Conservation (phyloP, 768 basidiomycete species). For the Cystobasidium tubakii region DNA sequence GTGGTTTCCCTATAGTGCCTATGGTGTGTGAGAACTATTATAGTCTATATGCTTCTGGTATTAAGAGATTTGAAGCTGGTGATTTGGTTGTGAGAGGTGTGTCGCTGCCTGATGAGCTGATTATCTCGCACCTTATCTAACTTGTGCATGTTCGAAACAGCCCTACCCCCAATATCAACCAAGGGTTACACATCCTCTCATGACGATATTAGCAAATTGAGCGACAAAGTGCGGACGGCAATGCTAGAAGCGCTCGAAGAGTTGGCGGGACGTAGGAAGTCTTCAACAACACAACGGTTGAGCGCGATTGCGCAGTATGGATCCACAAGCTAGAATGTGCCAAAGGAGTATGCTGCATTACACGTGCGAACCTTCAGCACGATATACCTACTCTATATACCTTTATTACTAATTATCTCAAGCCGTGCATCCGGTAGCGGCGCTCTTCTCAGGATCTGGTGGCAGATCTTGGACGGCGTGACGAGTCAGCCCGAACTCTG, state of each 20-base stretch:
- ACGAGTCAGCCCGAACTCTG: too few species aligned
- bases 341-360: too few species aligned
- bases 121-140: conserved; percentile 9
- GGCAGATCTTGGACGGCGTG: too few species aligned
- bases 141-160: conserved; percentile 51
- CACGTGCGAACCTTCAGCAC: too few species aligned
- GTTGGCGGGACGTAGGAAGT: neutral
- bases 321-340: too few species aligned
- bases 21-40: conserved; percentile 93
- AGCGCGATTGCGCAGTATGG: neutral
- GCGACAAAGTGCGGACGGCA: conserved; percentile 61
- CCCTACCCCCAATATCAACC: conserved; percentile 83
- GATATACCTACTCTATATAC: too few species aligned
- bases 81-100: conserved; percentile 73
- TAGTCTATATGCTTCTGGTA: conserved; percentile 58
- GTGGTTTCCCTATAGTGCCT: conserved; percentile 82
- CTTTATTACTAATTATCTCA: too few species aligned
- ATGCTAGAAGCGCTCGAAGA: conserved; percentile 68
- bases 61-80: conserved; percentile 60
- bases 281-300: conserved; percentile 6
- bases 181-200: conserved; percentile 58
- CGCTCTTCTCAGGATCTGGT: too few species aligned
- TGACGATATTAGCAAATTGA: conserved; percentile 63
- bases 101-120: conserved; percentile 44
- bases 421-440: too few species aligned